Base-by-base conservation (phyloP, 2,329 filamentous ascomycete genomes). In the Fusarium tuaranense region DNA sequence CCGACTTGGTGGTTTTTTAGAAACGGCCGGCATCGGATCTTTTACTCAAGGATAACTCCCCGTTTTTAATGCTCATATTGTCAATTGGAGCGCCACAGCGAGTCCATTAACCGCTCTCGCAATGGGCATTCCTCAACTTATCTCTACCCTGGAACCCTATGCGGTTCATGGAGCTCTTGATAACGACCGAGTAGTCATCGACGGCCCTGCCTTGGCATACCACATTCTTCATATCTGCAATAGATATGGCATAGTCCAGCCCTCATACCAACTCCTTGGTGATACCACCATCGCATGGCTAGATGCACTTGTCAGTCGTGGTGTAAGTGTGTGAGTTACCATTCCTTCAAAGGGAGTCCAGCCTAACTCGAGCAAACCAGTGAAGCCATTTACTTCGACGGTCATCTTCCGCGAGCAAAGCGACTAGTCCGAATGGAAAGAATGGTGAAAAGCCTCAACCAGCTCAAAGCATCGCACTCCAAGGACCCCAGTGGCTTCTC, bases 301-400 rank as follows among this genome's bases (percentile, higher is more conserved):
- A 1, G 84, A 92, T 27, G 82, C 86, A 39, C 82, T 97, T 18
- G 84, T 86, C 60, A 78, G 78, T 4, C 86, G 87, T 67, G 86
- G 88, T 63, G 87, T 93, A 60, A 83, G 83, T 55, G 87, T 97
- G 94, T 96, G 86, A 82, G 78, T 75, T 38, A 7, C 22, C 12
- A 48, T 30, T 7, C 8, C 30, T 48, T 20, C 1, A 9, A 32
- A 30, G 14, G n/a, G 30, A 36, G 25, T 20, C 2, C 7, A 27
- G 12, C 44, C 73, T 78, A 18, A 78, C 27, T 9, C 4, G 4
- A 13, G 13, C 6, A 13, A 14, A 4, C 71, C 46, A 81, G 81
- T 55, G 84, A 89, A 68, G 90, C 88, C 57, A 93, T 98, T 63
- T 95, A 93, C 80, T 98, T 98, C 78, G 96, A 98, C 81, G 95